Conservation (phyloP, 2,329 filamentous ascomycete species). For the Xylaria sp. region DNA sequence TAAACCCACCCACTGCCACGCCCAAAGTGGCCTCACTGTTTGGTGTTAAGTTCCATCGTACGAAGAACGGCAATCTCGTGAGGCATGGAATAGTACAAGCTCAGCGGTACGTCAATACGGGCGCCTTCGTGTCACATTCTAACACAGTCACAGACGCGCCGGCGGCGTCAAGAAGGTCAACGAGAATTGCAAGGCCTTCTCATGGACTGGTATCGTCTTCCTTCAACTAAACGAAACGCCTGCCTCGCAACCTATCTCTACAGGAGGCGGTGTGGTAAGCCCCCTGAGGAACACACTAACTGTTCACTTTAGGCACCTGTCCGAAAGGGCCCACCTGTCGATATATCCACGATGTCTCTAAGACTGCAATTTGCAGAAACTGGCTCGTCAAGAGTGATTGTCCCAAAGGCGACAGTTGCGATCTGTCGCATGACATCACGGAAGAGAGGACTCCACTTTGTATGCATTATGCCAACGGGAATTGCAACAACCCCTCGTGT, state of each 20-base stretch:
- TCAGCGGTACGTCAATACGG: constrained; percentile 67
- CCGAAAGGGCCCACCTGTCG: constrained; percentile 79
- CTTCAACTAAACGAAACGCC: constrained; percentile 41
- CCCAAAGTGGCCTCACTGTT: constrained; percentile 76
- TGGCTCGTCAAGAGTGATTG: constrained; percentile 83
- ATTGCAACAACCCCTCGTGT: constrained; percentile 86
- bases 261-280: constrained; percentile 48
- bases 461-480: constrained; percentile 86
- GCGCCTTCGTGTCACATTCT: constrained; percentile 43
- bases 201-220: constrained; percentile 69
- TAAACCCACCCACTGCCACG: constrained; percentile 67
- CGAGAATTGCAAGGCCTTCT: constrained; percentile 75
- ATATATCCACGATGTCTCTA: constrained; percentile 82
- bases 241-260: constrained; percentile 41
- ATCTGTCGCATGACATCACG: constrained; percentile 85
- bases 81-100: constrained; percentile 76
- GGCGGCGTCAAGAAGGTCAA: constrained; percentile 69
- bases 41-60: constrained; percentile 82
- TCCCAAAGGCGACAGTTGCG: constrained; percentile 77
- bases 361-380: constrained; percentile 89
- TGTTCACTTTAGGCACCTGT: constrained; percentile 71
- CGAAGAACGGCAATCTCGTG: constrained; percentile 86
- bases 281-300: constrained; percentile 51
- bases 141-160: constrained; percentile 51
- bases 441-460: constrained; percentile 87